phyloP scores from a whole-genome alignment of 1,284 basidiomycete species.

The Rhodotorula glutinis region DNA sequence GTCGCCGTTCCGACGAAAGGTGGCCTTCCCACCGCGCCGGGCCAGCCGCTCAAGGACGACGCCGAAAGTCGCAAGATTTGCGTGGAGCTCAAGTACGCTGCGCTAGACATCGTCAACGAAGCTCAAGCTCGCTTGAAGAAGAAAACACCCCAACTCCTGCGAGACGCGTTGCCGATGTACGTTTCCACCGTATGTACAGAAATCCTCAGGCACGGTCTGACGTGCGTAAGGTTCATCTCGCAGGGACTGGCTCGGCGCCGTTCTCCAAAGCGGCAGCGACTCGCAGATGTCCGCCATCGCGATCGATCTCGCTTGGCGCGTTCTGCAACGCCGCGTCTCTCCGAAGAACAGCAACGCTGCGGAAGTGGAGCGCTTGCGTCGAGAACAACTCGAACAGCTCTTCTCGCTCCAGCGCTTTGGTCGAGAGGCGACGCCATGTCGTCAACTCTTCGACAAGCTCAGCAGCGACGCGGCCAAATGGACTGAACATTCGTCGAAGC shows the following conservation, averaged over 20 bases:
- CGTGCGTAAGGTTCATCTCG: neutral
- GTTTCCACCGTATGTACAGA: neutral
- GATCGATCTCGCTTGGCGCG: constrained; percentile 22
- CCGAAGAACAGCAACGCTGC: neutral
- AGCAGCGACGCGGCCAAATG: neutral
- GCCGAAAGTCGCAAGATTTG: neutral
- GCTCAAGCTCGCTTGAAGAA: neutral
- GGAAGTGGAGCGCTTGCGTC: too few species aligned
- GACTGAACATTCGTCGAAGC: neutral
- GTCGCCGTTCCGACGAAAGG: constrained; percentile 5
- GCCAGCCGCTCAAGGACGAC: neutral
- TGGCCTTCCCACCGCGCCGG: neutral
- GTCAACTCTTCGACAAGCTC: neutral
- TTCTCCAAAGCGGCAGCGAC: constrained; percentile 11
- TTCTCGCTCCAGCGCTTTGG: neutral
- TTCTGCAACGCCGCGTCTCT: neutral
- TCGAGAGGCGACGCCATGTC: neutral
- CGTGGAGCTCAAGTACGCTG: constrained; percentile 13
- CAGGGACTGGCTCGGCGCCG: constrained; percentile 12
- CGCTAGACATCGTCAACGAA: constrained; percentile 10
- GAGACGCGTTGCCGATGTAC: too few species aligned
- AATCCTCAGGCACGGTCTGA: too few species aligned
- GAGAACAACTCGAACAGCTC: too few species aligned
- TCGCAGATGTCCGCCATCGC: constrained; percentile 3
- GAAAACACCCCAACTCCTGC: neutral